Evolutionary conservation across 768 basidiomycete species (phyloP).

Genomic region (Mycena chlorophos): DNA sequence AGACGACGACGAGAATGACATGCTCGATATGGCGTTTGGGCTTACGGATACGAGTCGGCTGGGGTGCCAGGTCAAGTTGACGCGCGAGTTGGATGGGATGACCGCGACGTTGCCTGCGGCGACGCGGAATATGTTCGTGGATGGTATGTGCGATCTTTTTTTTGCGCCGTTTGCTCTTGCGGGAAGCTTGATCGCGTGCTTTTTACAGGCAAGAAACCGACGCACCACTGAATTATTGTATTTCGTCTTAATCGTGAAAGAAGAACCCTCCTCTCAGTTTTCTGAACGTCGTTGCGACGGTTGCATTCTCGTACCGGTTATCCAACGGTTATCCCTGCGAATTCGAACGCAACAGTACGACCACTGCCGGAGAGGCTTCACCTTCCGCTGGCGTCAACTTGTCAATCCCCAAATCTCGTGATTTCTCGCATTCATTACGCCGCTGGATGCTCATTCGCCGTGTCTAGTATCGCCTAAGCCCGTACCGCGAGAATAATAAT

Average conservation of each 20-base stretch:
- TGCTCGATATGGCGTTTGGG: constrained; percentile 98
- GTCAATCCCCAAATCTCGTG: too few species aligned
- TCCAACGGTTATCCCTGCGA: too few species aligned
- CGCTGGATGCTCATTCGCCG: too few species aligned
- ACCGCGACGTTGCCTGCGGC: constrained; percentile 84
- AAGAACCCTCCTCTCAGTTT: not conserved
- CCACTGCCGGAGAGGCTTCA: not conserved
- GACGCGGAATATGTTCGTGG: constrained; percentile 96
- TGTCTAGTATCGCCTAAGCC: too few species aligned
- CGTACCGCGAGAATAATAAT: too few species aligned
- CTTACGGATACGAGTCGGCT: constrained; percentile 89
- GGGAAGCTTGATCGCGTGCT: too few species aligned
- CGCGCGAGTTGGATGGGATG: constrained; percentile 81
- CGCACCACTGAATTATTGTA: constrained; percentile 26
- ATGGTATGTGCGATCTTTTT: constrained; percentile 49
- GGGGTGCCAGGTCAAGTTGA: constrained; percentile 78
- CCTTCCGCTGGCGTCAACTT: too few species aligned
- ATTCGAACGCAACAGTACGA: too few species aligned
- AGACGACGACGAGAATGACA: constrained; percentile 96
- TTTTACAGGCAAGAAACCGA: constrained; percentile 48
- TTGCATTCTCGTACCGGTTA: too few species aligned
- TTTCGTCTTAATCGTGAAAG: not conserved
- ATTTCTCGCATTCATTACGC: too few species aligned
- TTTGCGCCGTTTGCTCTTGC: constrained; percentile 9
- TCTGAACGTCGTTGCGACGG: not conserved